Conservation (phyloP, 2,329 filamentous ascomycete species). For the Calonectria pseudoturangicola region DNA sequence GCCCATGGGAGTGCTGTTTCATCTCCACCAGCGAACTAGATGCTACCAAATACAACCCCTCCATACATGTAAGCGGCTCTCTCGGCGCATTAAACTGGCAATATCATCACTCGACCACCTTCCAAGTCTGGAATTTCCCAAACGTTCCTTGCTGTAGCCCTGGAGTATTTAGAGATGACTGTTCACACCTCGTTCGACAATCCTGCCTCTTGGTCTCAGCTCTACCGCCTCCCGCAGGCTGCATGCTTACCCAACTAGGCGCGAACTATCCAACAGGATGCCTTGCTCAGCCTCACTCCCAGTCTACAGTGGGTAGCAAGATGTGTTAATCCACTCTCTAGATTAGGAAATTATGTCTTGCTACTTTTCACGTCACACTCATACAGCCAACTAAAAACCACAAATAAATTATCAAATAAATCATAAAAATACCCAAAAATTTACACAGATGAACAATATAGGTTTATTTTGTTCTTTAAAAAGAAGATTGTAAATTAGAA, state of each 20-base stretch:
- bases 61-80: background rate
- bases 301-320: too few relatives aligned
- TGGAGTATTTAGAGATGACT: background rate
- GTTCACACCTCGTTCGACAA: background rate
- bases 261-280: background rate
- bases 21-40: too few relatives aligned
- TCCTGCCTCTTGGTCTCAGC: background rate
- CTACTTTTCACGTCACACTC: too few relatives aligned
- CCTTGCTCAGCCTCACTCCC: conserved; percentile 11
- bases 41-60: conserved; percentile 1
- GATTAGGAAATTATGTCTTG: too few relatives aligned
- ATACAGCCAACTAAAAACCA: too few relatives aligned
- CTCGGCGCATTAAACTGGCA: background rate
- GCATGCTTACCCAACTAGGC: background rate
- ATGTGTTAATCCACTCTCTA: too few relatives aligned
- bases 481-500: too few relatives aligned
- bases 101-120: background rate
- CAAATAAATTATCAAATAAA: too few relatives aligned
- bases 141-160: background rate
- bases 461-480: too few relatives aligned
- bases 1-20: background rate
- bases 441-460: too few relatives aligned
- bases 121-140: background rate
- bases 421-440: too few relatives aligned
- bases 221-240: background rate